A percentile compares a stretch with the other conserved stretches of the same genome.
These are phyloP conservation scores for Hippophae rhamnoides DNA, from an alignment of 306 rosid genomes.

Conservation along the genomic window DNA sequence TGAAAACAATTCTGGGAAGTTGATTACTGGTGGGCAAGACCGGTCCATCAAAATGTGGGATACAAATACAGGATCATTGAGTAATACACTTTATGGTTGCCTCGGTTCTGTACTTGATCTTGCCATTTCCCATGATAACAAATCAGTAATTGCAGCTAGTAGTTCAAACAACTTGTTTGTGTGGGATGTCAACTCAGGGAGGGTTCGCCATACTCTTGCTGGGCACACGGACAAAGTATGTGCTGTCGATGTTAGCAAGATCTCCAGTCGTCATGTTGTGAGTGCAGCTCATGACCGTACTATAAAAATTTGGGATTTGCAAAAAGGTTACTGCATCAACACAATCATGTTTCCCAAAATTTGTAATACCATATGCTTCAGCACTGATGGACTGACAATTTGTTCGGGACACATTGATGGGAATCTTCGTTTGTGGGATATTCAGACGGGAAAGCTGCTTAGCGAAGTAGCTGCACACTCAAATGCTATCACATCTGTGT, in stretches of 20 bases:
- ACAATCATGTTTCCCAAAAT: constrained; percentile 72
- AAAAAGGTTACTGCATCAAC: constrained; percentile 88
- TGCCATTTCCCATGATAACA: constrained; percentile 71
- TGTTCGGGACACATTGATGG: constrained; percentile 94
- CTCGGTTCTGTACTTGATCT: constrained; percentile 94
- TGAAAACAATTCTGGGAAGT: constrained; percentile 58
- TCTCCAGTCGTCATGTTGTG: constrained; percentile 75
- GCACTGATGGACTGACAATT: constrained; percentile 81
- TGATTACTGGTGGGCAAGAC: constrained; percentile 95
- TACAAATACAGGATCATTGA: constrained; percentile 57
- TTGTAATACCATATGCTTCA: constrained; percentile 81
- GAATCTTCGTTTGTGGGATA: constrained; percentile 86
- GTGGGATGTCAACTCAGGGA: constrained; percentile 77
- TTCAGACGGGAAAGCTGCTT: constrained; percentile 68
- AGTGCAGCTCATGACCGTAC: constrained; percentile 97
- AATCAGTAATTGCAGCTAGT: constrained; percentile 89
- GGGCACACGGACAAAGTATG: constrained; percentile 96
- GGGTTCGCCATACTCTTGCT: constrained; percentile 78
- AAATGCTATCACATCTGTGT: constrained; percentile 65
- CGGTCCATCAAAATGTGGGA: constrained; percentile 85
- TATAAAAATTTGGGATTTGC: constrained; percentile 88
- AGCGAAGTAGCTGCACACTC: constrained; percentile 96
- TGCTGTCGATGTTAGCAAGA: constrained; percentile 83
- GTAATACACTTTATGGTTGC: constrained; percentile 62
- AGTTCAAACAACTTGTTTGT: constrained; percentile 86